phyloP scores from a whole-genome alignment of 139 green algal genomes.

The Micromonas pusilla region DNA sequence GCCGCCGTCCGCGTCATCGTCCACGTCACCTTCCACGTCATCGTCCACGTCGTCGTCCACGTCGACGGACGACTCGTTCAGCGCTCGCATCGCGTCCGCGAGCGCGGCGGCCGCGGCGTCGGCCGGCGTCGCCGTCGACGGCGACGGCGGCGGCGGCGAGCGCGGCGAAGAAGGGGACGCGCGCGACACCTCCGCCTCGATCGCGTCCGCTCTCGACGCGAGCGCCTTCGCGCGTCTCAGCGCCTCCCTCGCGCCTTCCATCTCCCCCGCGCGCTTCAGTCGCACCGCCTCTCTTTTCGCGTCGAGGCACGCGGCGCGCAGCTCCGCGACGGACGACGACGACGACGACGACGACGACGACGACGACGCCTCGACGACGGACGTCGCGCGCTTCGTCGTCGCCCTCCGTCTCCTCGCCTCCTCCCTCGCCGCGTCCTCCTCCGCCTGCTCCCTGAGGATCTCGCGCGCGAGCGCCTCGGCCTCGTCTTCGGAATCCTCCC shows the following conservation, averaged over 20 bases:
- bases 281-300: background rate
- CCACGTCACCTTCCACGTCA: no score
- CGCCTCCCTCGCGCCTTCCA: background rate
- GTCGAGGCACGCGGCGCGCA: background rate
- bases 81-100: no score
- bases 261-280: background rate
- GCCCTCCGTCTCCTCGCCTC: background rate
- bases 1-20: background rate
- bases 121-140: no score
- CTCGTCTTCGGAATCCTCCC: background rate
- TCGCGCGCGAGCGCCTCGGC: background rate
- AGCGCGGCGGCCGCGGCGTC: no score
- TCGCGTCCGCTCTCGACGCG: background rate
- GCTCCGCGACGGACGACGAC: background rate
- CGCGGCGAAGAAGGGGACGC: no score
- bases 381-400: no score
- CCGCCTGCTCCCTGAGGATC: background rate
- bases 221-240: background rate
- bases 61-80: no score
- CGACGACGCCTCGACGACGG: no score
- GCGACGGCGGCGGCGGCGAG: no score
- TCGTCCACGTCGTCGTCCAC: no score
- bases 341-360: no score
- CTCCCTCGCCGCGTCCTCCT: background rate
- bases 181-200: no score